A percentile compares a stretch with the other conserved stretches of the same genome.
Evolutionary conservation across 345 rosid species (phyloP).

Genomic region (Brassica nigra): DNA sequence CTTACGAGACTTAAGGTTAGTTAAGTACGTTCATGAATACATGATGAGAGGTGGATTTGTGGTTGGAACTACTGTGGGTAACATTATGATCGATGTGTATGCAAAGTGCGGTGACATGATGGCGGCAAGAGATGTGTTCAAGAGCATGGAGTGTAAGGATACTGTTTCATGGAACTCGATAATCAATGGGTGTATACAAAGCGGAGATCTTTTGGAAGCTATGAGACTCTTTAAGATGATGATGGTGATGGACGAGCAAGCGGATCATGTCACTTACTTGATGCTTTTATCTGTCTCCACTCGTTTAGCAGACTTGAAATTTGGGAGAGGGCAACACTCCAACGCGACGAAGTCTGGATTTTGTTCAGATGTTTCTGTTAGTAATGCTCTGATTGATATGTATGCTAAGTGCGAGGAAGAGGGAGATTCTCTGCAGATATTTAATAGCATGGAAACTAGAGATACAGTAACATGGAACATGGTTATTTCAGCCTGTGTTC

Average conservation of each 20-base stretch:
- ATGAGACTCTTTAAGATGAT: constrained; percentile 52
- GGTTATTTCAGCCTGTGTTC: constrained; percentile 56
- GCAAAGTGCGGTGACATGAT: constrained; percentile 55
- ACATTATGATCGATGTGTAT: constrained; percentile 62
- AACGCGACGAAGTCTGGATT: constrained; percentile 51
- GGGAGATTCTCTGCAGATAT: constrained; percentile 48
- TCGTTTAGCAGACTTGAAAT: constrained; percentile 37
- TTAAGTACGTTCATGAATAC: constrained; percentile 50
- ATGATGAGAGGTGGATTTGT: constrained; percentile 43
- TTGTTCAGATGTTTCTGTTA: constrained; percentile 44
- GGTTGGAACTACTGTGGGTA: constrained; percentile 45
- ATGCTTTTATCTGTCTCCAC: constrained; percentile 50
- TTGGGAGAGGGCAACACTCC: constrained; percentile 59
- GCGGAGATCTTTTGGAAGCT: constrained; percentile 46
- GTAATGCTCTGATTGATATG: constrained; percentile 64
- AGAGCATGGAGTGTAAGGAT: constrained; percentile 50
- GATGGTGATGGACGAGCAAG: constrained; percentile 46
- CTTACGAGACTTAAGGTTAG: constrained; percentile 45
- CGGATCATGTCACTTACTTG: constrained; percentile 58
- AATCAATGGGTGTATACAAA: constrained; percentile 52
- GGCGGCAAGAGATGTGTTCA: constrained; percentile 53
- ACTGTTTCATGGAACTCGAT: constrained; percentile 68
- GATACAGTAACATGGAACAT: constrained; percentile 70
- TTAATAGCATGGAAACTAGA: constrained; percentile 46
- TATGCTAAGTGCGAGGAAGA: constrained; percentile 58